Conservation (phyloP, 805 yeast genomes). For the Sungouiozyma intestinalis region DNA sequence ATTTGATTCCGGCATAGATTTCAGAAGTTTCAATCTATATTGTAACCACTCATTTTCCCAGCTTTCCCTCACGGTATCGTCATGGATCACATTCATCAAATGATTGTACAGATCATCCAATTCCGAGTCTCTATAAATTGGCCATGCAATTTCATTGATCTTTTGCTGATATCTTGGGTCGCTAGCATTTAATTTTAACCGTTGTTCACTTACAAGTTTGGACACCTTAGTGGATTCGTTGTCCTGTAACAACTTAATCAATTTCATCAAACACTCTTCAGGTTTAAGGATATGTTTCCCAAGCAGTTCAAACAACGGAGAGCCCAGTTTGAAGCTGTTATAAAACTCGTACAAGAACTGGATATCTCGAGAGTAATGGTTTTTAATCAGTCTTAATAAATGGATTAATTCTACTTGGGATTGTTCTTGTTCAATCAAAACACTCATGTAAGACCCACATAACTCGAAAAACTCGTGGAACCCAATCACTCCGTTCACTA, state of each 20-base stretch:
- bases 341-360: slow-evolving; percentile 37
- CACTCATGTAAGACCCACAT: slow-evolving; percentile 35
- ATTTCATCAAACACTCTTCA: slow-evolving; percentile 34
- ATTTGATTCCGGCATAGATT: slow-evolving; percentile 35
- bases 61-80: slow-evolving; percentile 47
- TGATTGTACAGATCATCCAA: slow-evolving; percentile 44
- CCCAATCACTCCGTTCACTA: slow-evolving; percentile 14
- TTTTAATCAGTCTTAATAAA: slow-evolving; percentile 38
- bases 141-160: slow-evolving; percentile 34
- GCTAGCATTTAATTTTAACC: slow-evolving; percentile 38
- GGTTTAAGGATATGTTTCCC: slow-evolving; percentile 40
- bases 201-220: slow-evolving; percentile 35
- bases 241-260: slow-evolving; percentile 31
- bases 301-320: slow-evolving; percentile 41
- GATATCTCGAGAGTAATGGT: slow-evolving; percentile 26
- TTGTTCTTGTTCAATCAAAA: slow-evolving; percentile 34
- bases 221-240: slow-evolving; percentile 36
- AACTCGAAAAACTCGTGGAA: slow-evolving; percentile 36
- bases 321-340: slow-evolving; percentile 44
- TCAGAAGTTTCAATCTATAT: slow-evolving; percentile 45
- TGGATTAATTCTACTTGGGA: slow-evolving; percentile 40
- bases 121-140: slow-evolving; percentile 39
- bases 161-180: slow-evolving; percentile 33
- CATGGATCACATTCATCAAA: slow-evolving; percentile 48
- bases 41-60: slow-evolving; percentile 52